Evolutionary conservation across 2,329 filamentous ascomycete genomes (phyloP), one percentile per base, ranked within the genome.

Genomic region (Colletotrichum somersetense): DNA sequence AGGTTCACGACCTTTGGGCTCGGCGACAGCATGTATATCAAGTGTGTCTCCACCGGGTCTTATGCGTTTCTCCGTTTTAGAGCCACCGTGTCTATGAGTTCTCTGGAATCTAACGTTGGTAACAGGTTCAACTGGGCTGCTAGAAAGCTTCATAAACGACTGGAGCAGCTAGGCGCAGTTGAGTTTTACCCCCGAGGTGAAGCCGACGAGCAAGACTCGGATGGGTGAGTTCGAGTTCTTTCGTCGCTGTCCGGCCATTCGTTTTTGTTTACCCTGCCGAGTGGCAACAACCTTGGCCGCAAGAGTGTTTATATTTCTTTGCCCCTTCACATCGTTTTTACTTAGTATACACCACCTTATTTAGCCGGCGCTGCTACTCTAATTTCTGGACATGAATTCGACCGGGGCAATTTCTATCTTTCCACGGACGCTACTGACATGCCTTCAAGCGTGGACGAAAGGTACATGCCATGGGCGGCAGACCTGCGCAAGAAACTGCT

Each of bases 21-120:
- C 1, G 96, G 96, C 0, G 96, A 99, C 81, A 97, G 93, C 78
- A 97, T 95, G 1, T 99, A 99, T 85, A 88, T 92, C 67, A 96
- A 97, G 91, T 96, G 85, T 75, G 88, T 79, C 4, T 30, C 8
- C 23, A 14, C 11, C 10, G 1, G 30, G 5, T 5, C 44, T 44
- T n/a, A 11, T 14, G 48, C 26, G n/a, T 46, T 7, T 18, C 33
- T 38, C 52, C 2, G 11, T 42, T 18, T 35, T 18, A 20, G 30
- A 26, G 0, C 7, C 7, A 35, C 4, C 1, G 7, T 14, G 2
- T 30, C 14, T 12, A 23, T 14, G 18, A n/a, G 30, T 18, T 11
- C 26, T 44, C 3, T n/a, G 30, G 23, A 2, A 23, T 18, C 55
- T 70, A 40, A 61, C 16, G 14, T 65, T 59, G 61, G 68, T 11